Conservation (phyloP, 257 asterid species). For the Ophiorrhiza pumila region DNA sequence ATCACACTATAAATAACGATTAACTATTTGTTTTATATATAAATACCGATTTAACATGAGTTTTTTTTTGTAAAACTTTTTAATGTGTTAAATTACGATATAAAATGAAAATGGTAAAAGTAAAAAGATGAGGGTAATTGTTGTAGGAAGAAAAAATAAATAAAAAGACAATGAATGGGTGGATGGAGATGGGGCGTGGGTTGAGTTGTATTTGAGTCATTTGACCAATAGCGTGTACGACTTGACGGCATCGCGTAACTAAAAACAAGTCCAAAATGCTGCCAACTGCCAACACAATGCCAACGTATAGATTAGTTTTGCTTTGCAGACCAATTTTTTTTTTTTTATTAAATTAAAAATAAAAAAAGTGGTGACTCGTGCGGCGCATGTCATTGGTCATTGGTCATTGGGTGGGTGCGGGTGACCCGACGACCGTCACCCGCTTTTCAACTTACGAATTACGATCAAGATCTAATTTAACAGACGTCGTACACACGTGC, state of each 20-base stretch:
- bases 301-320: not conserved
- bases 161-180: too few relatives aligned
- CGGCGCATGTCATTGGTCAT: conserved; percentile 27
- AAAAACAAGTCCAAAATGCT: not conserved
- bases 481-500: conserved; percentile 31
- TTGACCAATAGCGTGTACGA: conserved; percentile 15
- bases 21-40: too few relatives aligned
- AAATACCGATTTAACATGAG: too few relatives aligned
- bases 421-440: too few relatives aligned
- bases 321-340: not conserved
- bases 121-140: too few relatives aligned
- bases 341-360: too few relatives aligned
- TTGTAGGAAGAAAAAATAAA: too few relatives aligned
- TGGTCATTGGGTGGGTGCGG: too few relatives aligned
- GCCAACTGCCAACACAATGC: conserved; percentile 6
- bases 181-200: conserved; percentile 1
- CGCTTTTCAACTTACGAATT: not conserved
- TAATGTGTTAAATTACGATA: too few relatives aligned
- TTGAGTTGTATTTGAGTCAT: not conserved
- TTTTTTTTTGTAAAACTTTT: too few relatives aligned
- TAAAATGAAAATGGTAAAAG: too few relatives aligned
- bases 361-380: conserved; percentile 8
- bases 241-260: conserved; percentile 22
- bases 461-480: not conserved
- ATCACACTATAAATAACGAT: too few relatives aligned